These are phyloP conservation scores for Polygonum maritimum DNA, from an alignment of 148 eudicot species.

Conservation along the genomic window DNA sequence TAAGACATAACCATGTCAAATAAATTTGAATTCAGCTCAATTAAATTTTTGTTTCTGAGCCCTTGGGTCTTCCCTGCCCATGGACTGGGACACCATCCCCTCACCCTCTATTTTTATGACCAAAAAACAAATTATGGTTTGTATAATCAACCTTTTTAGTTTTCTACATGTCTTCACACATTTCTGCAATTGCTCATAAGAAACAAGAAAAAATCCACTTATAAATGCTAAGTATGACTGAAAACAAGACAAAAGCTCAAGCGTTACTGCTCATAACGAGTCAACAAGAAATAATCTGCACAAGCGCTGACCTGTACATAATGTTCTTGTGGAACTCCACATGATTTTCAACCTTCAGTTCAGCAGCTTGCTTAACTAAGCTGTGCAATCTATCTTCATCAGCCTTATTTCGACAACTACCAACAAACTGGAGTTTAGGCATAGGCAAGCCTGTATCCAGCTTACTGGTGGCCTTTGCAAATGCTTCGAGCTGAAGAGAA, in stretches of 20 bases:
- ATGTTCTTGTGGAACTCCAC: constrained; percentile 90
- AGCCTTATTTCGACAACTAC: constrained; percentile 87
- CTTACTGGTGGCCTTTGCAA: constrained; percentile 48
- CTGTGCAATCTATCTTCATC: constrained; percentile 79
- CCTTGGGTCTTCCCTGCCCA: too few species aligned
- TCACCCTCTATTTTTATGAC: too few species aligned
- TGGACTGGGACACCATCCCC: too few species aligned
- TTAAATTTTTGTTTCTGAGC: too few species aligned
- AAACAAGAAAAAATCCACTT: background rate
- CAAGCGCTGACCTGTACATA: constrained; percentile 55
- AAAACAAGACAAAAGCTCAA: too few species aligned
- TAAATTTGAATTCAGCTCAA: too few species aligned
- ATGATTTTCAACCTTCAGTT: constrained; percentile 56
- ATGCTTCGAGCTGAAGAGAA: constrained; percentile 83
- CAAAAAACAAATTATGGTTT: too few species aligned
- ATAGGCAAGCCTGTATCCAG: constrained; percentile 44
- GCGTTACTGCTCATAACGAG: background rate
- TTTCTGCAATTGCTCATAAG: background rate
- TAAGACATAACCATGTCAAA: too few species aligned
- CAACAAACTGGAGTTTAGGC: constrained; percentile 86
- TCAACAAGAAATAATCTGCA: background rate
- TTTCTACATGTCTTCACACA: background rate
- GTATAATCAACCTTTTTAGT: background rate
- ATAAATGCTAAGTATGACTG: too few species aligned
- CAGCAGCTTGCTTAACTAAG: constrained; percentile 61